These are phyloP conservation scores for Sapria himalayana DNA, from an alignment of 345 rosid genomes.

Conservation along the genomic window DNA sequence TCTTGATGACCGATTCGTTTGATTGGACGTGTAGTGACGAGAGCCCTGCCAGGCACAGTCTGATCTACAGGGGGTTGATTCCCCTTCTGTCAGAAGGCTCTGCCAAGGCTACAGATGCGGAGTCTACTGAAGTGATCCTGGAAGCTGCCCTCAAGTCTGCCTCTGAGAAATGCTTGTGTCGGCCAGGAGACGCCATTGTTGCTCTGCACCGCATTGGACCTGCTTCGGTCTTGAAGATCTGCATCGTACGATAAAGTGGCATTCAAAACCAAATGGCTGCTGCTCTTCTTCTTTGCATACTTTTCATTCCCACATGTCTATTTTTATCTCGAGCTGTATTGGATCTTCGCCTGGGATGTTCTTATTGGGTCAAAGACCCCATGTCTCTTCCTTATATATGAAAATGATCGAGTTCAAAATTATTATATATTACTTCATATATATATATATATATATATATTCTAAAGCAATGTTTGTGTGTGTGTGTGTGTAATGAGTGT, in stretches of 20 bases:
- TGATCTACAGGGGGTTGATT: constrained; percentile 65
- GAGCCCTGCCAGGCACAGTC: constrained; percentile 74
- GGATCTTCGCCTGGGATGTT: too few species aligned
- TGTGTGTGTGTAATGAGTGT: too few species aligned
- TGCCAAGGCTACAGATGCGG: constrained; percentile 81
- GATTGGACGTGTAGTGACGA: constrained; percentile 89
- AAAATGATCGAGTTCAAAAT: too few species aligned
- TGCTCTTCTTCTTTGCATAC: too few species aligned
- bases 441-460: too few species aligned
- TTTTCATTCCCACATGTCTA: too few species aligned
- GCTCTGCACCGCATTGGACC: constrained; percentile 75
- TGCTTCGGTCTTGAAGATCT: constrained; percentile 76
- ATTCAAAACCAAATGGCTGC: too few species aligned
- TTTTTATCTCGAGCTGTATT: too few species aligned
- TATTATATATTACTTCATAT: too few species aligned
- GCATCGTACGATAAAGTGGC: constrained; percentile 40
- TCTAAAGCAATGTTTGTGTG: too few species aligned
- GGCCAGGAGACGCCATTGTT: constrained; percentile 55
- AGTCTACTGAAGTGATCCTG: constrained; percentile 59
- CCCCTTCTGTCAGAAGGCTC: constrained; percentile 80
- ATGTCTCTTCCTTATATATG: too few species aligned
- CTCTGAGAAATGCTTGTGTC: constrained; percentile 35
- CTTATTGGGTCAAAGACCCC: too few species aligned
- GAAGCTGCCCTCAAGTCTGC: constrained; percentile 61
- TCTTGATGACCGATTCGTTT: constrained; percentile 62